Base-by-base conservation (phyloP, 768 basidiomycete genomes). In the Scleroderma citrinum region DNA sequence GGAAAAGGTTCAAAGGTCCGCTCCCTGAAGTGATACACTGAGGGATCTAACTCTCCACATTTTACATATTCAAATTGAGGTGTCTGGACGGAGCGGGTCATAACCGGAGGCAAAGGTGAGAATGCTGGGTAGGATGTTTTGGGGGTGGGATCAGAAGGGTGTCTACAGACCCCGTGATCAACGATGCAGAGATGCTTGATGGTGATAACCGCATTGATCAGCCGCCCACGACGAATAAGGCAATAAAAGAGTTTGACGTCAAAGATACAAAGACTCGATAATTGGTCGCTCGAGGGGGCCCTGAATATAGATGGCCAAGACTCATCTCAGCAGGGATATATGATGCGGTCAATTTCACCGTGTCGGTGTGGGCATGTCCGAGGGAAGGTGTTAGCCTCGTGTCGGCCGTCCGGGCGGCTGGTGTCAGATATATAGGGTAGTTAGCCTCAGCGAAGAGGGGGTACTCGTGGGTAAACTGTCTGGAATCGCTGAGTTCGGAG, bases 401-500 rank as follows among this genome's bases (percentile, higher is more conserved):
- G n/a, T n/a, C n/a, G n/a, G n/a, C n/a, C n/a, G n/a, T n/a, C n/a
- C n/a, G n/a, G n/a, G n/a, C n/a, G n/a, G n/a, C n/a, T n/a, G n/a
- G n/a, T n/a, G n/a, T n/a, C n/a, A n/a, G n/a, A n/a, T n/a, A n/a
- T n/a, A n/a, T n/a, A n/a, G n/a, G n/a, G n/a, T n/a, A n/a, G n/a
- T n/a, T n/a, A n/a, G n/a, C n/a, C n/a, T n/a, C n/a, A n/a, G n/a
- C n/a, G n/a, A n/a, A n/a, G n/a, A n/a, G n/a, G n/a, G n/a, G n/a
- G n/a, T n/a, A n/a, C n/a, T n/a, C n/a, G n/a, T n/a, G n/a, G n/a
- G n/a, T n/a, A n/a, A n/a, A n/a, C n/a, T n/a, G n/a, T n/a, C n/a
- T n/a, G n/a, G n/a, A n/a, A n/a, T 66, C 65, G 65, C 65, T 57
- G 65, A 61, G 65, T 44, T 32, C 66, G 50, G 65, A 46, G 65